Evolutionary conservation across 2,329 filamentous ascomycete species (phyloP), one percentile per base, ranked within the genome.

Genomic region (Laburnicola sp.): DNA sequence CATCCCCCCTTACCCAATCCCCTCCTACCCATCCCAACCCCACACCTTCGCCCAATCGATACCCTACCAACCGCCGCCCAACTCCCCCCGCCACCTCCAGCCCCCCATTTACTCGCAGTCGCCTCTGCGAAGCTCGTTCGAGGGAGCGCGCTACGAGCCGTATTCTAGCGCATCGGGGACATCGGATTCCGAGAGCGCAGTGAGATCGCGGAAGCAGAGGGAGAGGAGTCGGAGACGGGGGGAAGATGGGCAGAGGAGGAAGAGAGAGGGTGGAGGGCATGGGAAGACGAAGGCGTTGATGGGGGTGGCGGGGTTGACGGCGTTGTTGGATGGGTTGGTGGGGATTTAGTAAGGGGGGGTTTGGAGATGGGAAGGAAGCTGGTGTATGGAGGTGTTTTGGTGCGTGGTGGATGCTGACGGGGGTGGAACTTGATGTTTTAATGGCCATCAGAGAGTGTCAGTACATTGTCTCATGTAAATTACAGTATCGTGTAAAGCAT

Each of bases 241-340:
- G 46, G 46, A 26, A 51, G 56, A 44, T 28, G 45, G 31, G 34
- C 50, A 26, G 42, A 44, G 9, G 32, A 42, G 38, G 42, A 40
- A 37, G 32, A 3, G 41, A 44, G n/a, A 11, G 27, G 22, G 22
- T 4, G 22, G 25, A 4, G 30, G 41, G 16, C 63, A 64, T 49
- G 65, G 62, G 28, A 63, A 69, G 8, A 60, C 69, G 25, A 67
- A 68, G 11, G 68, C 69, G 11, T 45, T 74, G 53, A 63, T 71
- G 51, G 69, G 67, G 8, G 68, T 72, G 42, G 70, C 69, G 5
- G 70, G 70, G n/a, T 54, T 73, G 57, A 71, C 70, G 31, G 69
- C 69, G 16, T 51, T 74, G 46, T 52, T 74, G 57, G 70, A 74
- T 62, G 68, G 68, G 22, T 54, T 71, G 53, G 59, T 63, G 45